Evolutionary conservation across 2,329 filamentous ascomycete genomes (phyloP).

Genomic region (Fusarium irregulare): DNA sequence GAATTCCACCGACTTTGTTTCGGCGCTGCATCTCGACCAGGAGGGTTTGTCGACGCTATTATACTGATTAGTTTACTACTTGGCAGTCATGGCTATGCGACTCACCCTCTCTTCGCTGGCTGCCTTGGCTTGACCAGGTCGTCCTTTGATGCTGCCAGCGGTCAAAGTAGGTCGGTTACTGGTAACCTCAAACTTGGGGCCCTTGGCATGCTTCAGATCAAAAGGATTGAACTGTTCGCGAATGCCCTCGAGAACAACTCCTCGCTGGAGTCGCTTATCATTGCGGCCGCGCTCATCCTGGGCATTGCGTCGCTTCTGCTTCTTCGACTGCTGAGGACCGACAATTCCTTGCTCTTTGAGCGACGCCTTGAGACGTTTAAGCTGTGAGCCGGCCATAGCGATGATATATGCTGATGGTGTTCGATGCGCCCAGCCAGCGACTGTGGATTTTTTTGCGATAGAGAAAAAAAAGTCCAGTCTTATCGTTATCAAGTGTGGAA

Average conservation of each 20-base stretch:
- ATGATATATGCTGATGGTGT: constrained; percentile 32
- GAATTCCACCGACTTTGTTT: constrained; percentile 90
- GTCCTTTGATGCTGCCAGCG: constrained; percentile 71
- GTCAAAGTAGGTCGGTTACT: constrained; percentile 69
- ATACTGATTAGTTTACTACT: constrained; percentile 20
- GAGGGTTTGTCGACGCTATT: constrained; percentile 80
- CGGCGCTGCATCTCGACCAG: constrained; percentile 89
- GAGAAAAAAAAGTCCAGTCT: constrained; percentile 38
- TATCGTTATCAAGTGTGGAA: constrained; percentile 46
- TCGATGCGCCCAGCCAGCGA: constrained; percentile 11
- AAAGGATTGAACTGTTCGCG: constrained; percentile 98
- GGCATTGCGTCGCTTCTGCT: constrained; percentile 82
- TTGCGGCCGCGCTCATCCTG: constrained; percentile 72
- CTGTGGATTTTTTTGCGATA: constrained; percentile 43
- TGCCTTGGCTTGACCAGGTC: constrained; percentile 87
- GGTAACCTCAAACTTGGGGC: constrained; percentile 87
- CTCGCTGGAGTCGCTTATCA: constrained; percentile 80
- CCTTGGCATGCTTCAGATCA: constrained; percentile 85
- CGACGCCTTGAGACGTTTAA: constrained; percentile 94
- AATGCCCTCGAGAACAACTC: constrained; percentile 83
- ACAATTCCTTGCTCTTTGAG: constrained; percentile 89
- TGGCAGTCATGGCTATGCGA: neutral
- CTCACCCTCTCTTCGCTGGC: constrained; percentile 84
- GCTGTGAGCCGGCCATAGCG: constrained; percentile 91
- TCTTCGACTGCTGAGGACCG: constrained; percentile 93